These are phyloP conservation scores for Filobasidium floriforme DNA, from an alignment of 768 basidiomycete genomes.

Conservation along the genomic window DNA sequence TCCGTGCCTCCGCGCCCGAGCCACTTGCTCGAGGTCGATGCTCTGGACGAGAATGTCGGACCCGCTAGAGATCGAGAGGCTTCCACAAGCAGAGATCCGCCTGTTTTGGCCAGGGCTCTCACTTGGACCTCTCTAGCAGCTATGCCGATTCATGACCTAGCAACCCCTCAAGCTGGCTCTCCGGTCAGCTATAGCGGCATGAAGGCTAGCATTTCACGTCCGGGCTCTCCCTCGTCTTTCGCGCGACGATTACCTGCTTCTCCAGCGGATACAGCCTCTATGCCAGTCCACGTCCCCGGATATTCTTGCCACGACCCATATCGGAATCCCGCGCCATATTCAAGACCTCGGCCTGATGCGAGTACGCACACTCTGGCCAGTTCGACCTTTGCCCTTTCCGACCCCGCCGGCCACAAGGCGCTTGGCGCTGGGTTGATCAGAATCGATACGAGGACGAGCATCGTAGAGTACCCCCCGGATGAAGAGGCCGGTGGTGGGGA, in stretches of 20 bases:
- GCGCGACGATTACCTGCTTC: conserved; percentile 50
- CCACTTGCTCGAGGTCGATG: background rate
- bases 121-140: too few species aligned
- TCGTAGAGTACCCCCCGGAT: background rate
- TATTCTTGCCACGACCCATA: conserved; percentile 89
- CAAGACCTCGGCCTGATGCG: conserved; percentile 84
- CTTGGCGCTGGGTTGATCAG: background rate
- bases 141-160: too few species aligned
- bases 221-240: conserved; percentile 11
- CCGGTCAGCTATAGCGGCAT: too few species aligned
- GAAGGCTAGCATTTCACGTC: background rate
- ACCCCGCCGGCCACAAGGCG: background rate
- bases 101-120: conserved; percentile 26
- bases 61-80: conserved; percentile 13
- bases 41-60: background rate
- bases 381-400: conserved; percentile 63
- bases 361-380: conserved; percentile 87
- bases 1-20: background rate
- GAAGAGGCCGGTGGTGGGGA: too few species aligned
- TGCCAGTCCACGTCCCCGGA: conserved; percentile 63
- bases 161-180: too few species aligned
- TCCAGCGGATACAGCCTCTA: background rate
- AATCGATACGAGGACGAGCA: background rate
- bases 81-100: conserved; percentile 38
- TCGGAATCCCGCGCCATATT: conserved; percentile 88